Percentiles rank a stretch among this genome's conserved stretches.
Evolutionary conservation across 1,139 yeast genomes (phyloP).

Genomic region (Taiozyma sp.): DNA sequence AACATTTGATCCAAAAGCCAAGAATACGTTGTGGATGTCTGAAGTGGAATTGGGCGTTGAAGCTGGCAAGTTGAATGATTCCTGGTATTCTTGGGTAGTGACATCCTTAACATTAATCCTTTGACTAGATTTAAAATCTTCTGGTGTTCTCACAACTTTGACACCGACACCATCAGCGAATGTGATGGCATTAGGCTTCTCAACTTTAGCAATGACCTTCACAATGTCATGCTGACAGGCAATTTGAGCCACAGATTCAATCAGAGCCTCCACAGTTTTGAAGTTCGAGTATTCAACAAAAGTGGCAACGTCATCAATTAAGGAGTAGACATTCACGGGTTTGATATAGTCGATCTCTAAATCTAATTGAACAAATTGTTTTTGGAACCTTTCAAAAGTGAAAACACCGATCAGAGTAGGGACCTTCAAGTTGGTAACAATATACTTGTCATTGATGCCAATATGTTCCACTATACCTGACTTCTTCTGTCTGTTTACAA

Average conservation of each 20-base stretch:
- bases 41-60: neutral
- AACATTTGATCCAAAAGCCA: slow-evolving; percentile 87
- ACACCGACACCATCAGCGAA: slow-evolving; percentile 92
- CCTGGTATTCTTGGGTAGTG: neutral
- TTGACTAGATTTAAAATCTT: slow-evolving; percentile 25
- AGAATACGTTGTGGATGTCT: slow-evolving; percentile 47
- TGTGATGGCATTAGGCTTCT: slow-evolving; percentile 85
- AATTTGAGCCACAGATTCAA: slow-evolving; percentile 63
- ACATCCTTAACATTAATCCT: slow-evolving; percentile 7
- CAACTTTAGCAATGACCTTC: slow-evolving; percentile 54
- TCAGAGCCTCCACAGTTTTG: slow-evolving; percentile 91
- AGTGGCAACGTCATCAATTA: slow-evolving; percentile 41
- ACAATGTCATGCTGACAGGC: slow-evolving; percentile 37
- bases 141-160: slow-evolving; percentile 45
- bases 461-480: slow-evolving; percentile 14
- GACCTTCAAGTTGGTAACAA: slow-evolving; percentile 48
- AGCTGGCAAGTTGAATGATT: slow-evolving; percentile 25
- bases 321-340: slow-evolving; percentile 22
- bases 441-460: slow-evolving; percentile 35
- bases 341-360: slow-evolving; percentile 36
- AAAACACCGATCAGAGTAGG: slow-evolving; percentile 86
- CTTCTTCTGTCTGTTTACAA: slow-evolving; percentile 23
- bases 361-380: slow-evolving; percentile 69
- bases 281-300: slow-evolving; percentile 74
- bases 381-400: slow-evolving; percentile 77